These are phyloP conservation scores for Aphanomyces stellatus DNA, from an alignment of 352 stramenopile species.

Conservation along the genomic window DNA sequence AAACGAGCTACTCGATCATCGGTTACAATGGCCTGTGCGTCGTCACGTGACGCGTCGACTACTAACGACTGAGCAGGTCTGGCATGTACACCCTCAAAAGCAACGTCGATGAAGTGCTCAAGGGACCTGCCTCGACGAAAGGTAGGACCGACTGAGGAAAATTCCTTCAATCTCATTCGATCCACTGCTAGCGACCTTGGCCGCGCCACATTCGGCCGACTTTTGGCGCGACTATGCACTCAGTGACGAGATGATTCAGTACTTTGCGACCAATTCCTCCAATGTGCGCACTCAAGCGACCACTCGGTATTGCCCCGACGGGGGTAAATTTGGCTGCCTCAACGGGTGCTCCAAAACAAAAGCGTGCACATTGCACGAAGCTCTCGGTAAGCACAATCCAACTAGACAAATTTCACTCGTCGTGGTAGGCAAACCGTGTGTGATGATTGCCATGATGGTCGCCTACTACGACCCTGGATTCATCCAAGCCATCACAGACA, in stretches of 20 bases:
- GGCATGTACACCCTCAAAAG: neutral
- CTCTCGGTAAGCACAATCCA: no score
- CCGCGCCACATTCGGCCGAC: neutral
- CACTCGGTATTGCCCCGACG: no score
- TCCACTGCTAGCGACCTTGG: neutral
- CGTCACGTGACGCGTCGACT: neutral
- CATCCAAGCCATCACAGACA: constrained; percentile 35
- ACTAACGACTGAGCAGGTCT: neutral
- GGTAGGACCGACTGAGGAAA: neutral
- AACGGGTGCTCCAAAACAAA: constrained; percentile 35
- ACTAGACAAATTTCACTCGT: no score
- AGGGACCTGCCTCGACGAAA: neutral
- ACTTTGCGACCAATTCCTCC: no score
- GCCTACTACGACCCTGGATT: constrained; percentile 35
- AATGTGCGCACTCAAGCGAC: no score
- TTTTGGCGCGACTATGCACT: constrained; percentile 1
- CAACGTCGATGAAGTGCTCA: neutral
- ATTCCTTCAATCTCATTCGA: neutral
- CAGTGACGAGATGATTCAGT: no score
- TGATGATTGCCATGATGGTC: constrained; percentile 43
- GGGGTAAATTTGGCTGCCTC: constrained; percentile 30
- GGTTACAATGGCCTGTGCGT: constrained; percentile 2
- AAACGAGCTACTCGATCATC: constrained; percentile 9
- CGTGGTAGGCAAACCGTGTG: constrained; percentile 29
- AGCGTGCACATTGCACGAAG: constrained; percentile 35